Base-by-base conservation (phyloP, 2,329 filamentous ascomycete genomes). In the Pseudogymnoascus verrucosus region DNA sequence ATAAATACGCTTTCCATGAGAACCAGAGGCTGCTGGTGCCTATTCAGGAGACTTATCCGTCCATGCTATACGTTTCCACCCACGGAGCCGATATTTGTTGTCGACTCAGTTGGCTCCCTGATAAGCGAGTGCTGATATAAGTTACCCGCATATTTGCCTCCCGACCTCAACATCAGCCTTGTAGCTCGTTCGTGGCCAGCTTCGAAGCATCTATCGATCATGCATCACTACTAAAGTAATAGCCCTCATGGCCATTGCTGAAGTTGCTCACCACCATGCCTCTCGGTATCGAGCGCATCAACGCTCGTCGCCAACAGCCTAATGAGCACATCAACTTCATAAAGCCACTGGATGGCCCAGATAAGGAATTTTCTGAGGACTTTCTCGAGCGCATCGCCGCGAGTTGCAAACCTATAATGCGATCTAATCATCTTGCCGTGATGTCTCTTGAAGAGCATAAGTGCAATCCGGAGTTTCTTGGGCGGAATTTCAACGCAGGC, bases 401-500 rank as follows among this genome's bases (percentile, higher is more conserved):
- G 63, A 88, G 93, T 83, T 93, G 90, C 72, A 64, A 81, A 23
- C 91, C 91, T 1, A 80, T 91, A 59, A 90, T 90, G 87, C 84
- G 82, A 69, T 80, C 84, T 44, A 78, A 90, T 67, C 77, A 84
- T 70, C 78, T 91, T 23, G 82, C 81, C 28, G 83, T 90, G 61
- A 87, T 83, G 73, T 83, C 87, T 1, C 80, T 96, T 0, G 91
- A 96, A 74, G 91, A 96, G 72, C 91, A 90, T 72, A 86, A 88
- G 63, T 86, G 89, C 1, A 96, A 96, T 70, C 78, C 78, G 44
- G 90, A 96, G 74, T 96, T 96, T 93, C 86, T 91, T 42, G 91
- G 91, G 2, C 89, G 91, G 63, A 96, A 96, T 73, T 96, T 96
- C 80, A 96, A 96, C 69, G 89, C 88, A 6, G 92, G 91, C 36